These are phyloP conservation scores for Corylus heterophylla DNA, from an alignment of 306 rosid genomes.

Conservation along the genomic window DNA sequence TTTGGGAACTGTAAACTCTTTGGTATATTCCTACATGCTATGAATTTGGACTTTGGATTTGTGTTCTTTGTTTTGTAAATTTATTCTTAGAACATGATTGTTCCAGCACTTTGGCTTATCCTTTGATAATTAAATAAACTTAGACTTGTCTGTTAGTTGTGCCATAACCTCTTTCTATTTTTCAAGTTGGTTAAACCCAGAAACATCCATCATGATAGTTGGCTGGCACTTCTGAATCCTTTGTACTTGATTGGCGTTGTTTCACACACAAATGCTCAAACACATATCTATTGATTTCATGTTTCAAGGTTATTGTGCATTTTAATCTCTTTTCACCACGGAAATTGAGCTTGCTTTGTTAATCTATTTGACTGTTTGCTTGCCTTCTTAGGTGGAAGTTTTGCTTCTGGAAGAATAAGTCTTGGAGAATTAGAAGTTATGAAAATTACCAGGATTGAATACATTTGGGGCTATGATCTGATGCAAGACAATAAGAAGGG, in stretches of 20 bases:
- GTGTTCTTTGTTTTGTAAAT: not conserved
- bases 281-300: not conserved
- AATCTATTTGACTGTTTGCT: slow-evolving; percentile 8
- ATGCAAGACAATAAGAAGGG: slow-evolving; percentile 41
- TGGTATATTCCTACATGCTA: not conserved
- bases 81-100: not conserved
- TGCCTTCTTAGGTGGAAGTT: slow-evolving; percentile 57
- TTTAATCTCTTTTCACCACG: not conserved
- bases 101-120: not conserved
- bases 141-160: not conserved
- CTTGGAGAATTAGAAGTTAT: slow-evolving; percentile 78
- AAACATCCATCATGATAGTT: too few relatives aligned
- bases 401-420: slow-evolving; percentile 68
- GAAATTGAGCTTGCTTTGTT: slow-evolving; percentile 8
- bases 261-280: not conserved
- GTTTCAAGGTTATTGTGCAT: not conserved
- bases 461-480: slow-evolving; percentile 55
- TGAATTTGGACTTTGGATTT: not conserved
- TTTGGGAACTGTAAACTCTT: not conserved
- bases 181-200: too few relatives aligned
- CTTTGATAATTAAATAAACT: not conserved
- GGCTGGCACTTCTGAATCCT: not conserved
- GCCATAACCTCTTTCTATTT: not conserved
- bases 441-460: slow-evolving; percentile 56
- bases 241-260: not conserved